Base-by-base conservation (phyloP, 2,329 filamentous ascomycete species). In the Colletotrichum shisoi region DNA sequence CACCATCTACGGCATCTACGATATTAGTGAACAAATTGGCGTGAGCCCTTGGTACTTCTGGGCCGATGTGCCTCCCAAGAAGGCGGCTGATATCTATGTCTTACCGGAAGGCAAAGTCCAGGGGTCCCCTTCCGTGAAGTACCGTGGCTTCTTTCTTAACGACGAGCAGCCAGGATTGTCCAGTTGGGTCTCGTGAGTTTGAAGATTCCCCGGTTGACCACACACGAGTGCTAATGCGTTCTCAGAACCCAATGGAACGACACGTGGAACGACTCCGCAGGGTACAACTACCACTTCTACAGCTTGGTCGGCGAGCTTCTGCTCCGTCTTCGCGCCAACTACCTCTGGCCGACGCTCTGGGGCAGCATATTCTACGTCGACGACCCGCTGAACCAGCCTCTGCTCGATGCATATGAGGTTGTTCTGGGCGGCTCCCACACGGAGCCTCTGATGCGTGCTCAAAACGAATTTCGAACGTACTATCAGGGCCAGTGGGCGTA, bases 321-420 rank as follows among this genome's bases (percentile, higher is more conserved):
- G 1, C 84, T 93, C 6, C 84, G 91, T 7, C 81, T 91, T 34
- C 84, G 87, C 44, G 90, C 90, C 17, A 93, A 93, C 75, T 92
- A 92, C 72, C 79, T 93, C 57, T 93, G 91, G 90, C 91, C 90
- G 0, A 85, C 89, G 1, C 81, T 87, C 74, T 93, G 90, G 91
- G 85, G 83, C 6, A 85, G 83, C 70, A 91, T 91, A 83, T 91
- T 92, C 72, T 87, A 88, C 73, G 84, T 91, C 1, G 91, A 93
- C 68, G 90, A 93, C 73, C 81, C 85, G 3, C 81, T 83, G 37
- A 92, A 88, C 71, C 88, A 91, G 73, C 85, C 87, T 0, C 82
- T 91, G 5, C 88, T 90, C 0, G 88, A 93, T 71, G 89, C 89
- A n/a, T 92, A 87, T 73, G 90, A 88, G 46, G 86, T 93, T 63